Percentiles rank a stretch among this genome's conserved stretches.
phyloP scores from a whole-genome alignment of 495 filamentous ascomycete genomes.

The Aspergillus cavernicola region DNA sequence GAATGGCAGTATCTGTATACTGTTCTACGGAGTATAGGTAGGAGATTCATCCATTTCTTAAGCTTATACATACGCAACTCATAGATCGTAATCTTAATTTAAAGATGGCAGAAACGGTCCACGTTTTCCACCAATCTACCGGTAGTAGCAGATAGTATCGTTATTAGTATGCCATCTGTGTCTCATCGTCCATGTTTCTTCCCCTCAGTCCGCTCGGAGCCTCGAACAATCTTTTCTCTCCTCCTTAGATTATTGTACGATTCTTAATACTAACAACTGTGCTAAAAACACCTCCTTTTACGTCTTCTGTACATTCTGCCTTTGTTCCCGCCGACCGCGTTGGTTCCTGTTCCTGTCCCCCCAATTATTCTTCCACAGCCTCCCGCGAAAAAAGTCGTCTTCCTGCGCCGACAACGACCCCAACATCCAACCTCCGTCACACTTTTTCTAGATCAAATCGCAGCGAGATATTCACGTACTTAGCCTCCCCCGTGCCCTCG shows the following conservation, averaged over 20 bases:
- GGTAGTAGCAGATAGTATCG: neutral
- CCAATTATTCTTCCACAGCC: constrained; percentile 2
- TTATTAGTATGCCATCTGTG: no score
- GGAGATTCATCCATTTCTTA: no score
- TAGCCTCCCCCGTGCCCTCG: neutral
- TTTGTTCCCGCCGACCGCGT: constrained; percentile 1
- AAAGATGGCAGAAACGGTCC: constrained; percentile 11
- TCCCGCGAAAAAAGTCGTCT: constrained; percentile 6
- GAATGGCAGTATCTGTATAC: no score
- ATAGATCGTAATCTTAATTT: constrained; percentile 4
- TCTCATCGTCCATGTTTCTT: neutral
- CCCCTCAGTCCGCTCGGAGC: constrained; percentile 1
- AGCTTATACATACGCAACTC: no score
- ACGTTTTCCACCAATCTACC: constrained; percentile 10
- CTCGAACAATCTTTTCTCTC: neutral
- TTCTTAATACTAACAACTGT: neutral
- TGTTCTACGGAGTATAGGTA: no score
- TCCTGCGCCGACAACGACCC: constrained; percentile 3
- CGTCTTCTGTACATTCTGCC: neutral
- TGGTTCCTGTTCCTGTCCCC: constrained; percentile 9
- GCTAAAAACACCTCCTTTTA: no score
- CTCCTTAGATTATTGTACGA: neutral
- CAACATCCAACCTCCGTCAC: neutral
- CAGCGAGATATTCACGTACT: neutral
- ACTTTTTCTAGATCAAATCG: neutral